phyloP scores from a whole-genome alignment of 495 filamentous ascomycete genomes.

The Hyaloscypha hepaticicola region DNA sequence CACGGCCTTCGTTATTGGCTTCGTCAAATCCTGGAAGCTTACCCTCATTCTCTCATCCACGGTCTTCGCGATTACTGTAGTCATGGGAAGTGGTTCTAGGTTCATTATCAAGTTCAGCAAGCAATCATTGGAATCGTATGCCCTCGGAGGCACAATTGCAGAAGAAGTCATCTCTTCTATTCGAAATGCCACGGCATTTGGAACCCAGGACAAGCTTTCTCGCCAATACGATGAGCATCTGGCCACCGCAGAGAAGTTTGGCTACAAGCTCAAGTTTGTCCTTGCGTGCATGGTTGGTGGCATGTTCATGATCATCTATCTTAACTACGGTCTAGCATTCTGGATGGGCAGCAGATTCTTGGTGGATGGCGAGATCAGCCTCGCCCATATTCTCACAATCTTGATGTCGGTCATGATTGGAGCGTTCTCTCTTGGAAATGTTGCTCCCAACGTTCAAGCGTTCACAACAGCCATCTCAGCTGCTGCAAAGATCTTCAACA shows the following conservation, averaged over 20 bases:
- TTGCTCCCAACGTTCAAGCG: conserved; percentile 80
- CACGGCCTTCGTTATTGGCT: conserved; percentile 86
- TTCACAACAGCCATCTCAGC: conserved; percentile 81
- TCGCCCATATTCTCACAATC: conserved; percentile 68
- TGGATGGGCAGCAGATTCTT: conserved; percentile 90
- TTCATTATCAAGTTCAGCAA: conserved; percentile 82
- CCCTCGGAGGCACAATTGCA: conserved; percentile 80
- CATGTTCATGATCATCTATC: conserved; percentile 80
- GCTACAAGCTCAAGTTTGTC: conserved; percentile 68
- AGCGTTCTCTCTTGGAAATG: conserved; percentile 86
- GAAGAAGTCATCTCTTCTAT: conserved; percentile 96
- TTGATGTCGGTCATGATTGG: conserved; percentile 89
- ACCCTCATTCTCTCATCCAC: conserved; percentile 79
- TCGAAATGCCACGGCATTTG: conserved; percentile 89
- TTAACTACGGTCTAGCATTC: conserved; percentile 90
- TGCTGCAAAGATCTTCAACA: conserved; percentile 84
- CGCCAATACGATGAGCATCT: conserved; percentile 79
- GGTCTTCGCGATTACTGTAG: conserved; percentile 67
- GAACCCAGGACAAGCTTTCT: conserved; percentile 85
- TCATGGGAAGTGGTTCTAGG: conserved; percentile 68
- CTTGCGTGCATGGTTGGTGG: conserved; percentile 74
- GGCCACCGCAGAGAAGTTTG: conserved; percentile 68
- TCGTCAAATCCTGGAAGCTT: conserved; percentile 81
- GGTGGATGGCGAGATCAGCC: conserved; percentile 51
- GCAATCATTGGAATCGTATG: conserved; percentile 72